phyloP scores from a whole-genome alignment of 2,329 filamentous ascomycete species.

The Pezicula carpinea region DNA sequence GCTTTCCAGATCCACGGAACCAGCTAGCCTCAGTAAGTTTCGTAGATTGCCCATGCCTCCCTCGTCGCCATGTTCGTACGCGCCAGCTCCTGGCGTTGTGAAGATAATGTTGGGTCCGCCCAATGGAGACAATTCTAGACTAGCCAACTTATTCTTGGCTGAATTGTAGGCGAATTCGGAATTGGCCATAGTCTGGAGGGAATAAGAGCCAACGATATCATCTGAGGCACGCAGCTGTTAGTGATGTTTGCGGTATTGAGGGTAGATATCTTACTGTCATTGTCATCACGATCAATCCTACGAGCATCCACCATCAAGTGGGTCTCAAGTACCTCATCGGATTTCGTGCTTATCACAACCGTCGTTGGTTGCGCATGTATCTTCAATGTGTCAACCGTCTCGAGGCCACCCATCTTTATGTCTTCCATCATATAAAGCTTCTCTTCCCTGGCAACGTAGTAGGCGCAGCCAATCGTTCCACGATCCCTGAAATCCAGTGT shows the following conservation, averaged over 20 bases:
- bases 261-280: constrained; percentile 17
- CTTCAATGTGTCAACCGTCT: constrained; percentile 59
- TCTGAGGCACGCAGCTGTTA: constrained; percentile 21
- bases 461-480: constrained; percentile 75
- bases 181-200: constrained; percentile 63
- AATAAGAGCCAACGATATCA: constrained; percentile 36
- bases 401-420: constrained; percentile 61
- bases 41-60: constrained; percentile 52
- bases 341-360: constrained; percentile 40
- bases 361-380: constrained; percentile 50
- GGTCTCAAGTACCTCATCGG: constrained; percentile 28
- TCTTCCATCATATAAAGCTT: constrained; percentile 75
- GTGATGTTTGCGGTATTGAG: neutral
- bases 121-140: constrained; percentile 42
- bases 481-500: constrained; percentile 71
- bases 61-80: constrained; percentile 30
- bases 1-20: constrained; percentile 71
- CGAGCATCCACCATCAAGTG: constrained; percentile 26
- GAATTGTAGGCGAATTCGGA: constrained; percentile 67
- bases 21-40: constrained; percentile 62
- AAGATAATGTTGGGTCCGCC: constrained; percentile 49
- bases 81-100: constrained; percentile 53
- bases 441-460: constrained; percentile 68
- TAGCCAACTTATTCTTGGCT: constrained; percentile 62
- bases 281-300: constrained; percentile 18